Evolutionary conservation across 441 rosid species (phyloP).

Genomic region (Corymbia citriodora): DNA sequence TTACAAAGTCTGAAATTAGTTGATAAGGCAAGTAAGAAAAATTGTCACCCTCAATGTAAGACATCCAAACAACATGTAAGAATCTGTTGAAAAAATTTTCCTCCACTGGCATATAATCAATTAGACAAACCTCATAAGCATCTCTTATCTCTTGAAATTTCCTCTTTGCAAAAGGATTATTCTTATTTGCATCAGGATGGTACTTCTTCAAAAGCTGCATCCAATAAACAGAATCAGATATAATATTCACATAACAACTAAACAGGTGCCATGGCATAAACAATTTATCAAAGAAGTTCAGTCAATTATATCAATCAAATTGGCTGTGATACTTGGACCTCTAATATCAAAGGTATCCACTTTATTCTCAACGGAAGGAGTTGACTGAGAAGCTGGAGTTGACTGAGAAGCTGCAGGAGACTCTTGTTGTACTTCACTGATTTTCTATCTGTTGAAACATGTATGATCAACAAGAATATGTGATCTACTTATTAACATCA

Average conservation of each 20-base stretch:
- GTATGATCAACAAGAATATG: neutral
- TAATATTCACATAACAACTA: conserved; percentile 1
- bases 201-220: conserved; percentile 85
- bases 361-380: neutral
- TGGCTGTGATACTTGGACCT: neutral
- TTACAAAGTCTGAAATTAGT: conserved; percentile 44
- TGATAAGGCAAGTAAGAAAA: neutral
- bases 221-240: neutral
- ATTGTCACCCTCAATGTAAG: neutral
- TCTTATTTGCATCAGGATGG: conserved; percentile 89
- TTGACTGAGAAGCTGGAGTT: neutral
- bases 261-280: neutral
- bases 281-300: neutral
- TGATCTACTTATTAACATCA: neutral
- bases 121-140: conserved; percentile 67
- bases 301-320: neutral
- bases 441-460: neutral
- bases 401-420: neutral
- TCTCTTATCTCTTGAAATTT: conserved; percentile 82
- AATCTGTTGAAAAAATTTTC: neutral
- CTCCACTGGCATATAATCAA: neutral
- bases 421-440: neutral
- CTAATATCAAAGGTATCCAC: neutral
- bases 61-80: neutral
- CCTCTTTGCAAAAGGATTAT: conserved; percentile 73